Evolutionary conservation across 495 filamentous ascomycete species (phyloP).

Genomic region (Lichina pygmaea): DNA sequence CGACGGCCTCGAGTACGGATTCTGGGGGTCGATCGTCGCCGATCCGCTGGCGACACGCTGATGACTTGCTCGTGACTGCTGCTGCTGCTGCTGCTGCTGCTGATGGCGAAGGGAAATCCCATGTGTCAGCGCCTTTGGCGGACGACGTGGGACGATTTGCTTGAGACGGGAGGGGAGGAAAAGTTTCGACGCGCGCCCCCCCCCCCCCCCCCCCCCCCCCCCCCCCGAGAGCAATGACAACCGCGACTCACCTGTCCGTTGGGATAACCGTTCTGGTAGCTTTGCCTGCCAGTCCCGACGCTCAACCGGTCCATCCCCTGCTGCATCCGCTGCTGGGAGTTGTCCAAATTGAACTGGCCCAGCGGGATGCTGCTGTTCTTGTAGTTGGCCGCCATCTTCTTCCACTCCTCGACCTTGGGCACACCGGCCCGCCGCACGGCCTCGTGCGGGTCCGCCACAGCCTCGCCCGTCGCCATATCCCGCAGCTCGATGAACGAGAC

Average conservation of each 20-base stretch:
- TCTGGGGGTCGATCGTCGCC: neutral
- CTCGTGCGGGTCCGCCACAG: constrained; percentile 59
- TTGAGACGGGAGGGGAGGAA: too few species aligned
- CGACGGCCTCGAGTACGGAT: constrained; percentile 6
- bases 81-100: constrained; percentile 12
- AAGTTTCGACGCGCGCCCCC: too few species aligned
- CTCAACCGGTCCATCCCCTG: constrained; percentile 64
- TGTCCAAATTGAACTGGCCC: constrained; percentile 50
- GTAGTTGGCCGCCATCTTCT: constrained; percentile 97
- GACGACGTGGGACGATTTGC: too few species aligned
- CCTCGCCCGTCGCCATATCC: constrained; percentile 69
- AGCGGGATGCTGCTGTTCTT: constrained; percentile 96
- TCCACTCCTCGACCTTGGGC: constrained; percentile 97
- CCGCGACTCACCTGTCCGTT: neutral
- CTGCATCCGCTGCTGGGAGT: constrained; percentile 22
- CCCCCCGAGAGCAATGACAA: too few species aligned
- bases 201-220: too few species aligned
- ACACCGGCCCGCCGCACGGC: constrained; percentile 77
- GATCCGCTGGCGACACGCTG: constrained; percentile 8
- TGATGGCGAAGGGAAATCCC: constrained; percentile 4
- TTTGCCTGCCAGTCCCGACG: constrained; percentile 22
- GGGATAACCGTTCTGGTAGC: constrained; percentile 9
- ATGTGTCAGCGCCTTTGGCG: too few species aligned
- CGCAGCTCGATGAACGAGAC: constrained; percentile 92
- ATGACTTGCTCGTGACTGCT: constrained; percentile 6